A percentile compares a stretch with the other conserved stretches of the same genome.
These are phyloP conservation scores for Hymenoscyphus fraxineus DNA, from an alignment of 2,329 filamentous ascomycete species.

Conservation along the genomic window DNA sequence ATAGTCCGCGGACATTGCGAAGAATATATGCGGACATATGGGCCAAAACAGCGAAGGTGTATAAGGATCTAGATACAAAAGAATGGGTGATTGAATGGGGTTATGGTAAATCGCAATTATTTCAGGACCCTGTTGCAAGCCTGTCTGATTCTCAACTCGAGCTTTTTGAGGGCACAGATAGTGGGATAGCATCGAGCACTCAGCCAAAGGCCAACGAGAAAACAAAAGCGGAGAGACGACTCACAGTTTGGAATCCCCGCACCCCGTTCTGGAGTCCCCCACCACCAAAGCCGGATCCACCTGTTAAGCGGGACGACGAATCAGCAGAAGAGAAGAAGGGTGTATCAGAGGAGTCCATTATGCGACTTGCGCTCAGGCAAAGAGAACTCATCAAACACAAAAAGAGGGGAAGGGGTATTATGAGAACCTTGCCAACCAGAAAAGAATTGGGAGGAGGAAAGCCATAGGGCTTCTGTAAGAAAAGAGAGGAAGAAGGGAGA, in stretches of 20 bases:
- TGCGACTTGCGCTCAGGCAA: not conserved
- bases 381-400: not conserved
- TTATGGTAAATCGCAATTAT: not conserved
- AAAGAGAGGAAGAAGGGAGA: not conserved
- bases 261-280: not conserved
- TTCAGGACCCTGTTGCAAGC: not conserved
- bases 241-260: not conserved
- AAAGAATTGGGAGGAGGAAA: not conserved
- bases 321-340: not conserved
- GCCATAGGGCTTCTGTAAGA: not conserved
- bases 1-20: constrained; percentile 39
- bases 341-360: not conserved
- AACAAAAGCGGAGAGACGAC: not conserved
- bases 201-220: not conserved
- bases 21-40: constrained; percentile 47
- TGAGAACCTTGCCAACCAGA: not conserved
- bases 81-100: constrained; percentile 47
- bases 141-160: not conserved
- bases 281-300: not conserved
- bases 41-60: constrained; percentile 42
- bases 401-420: not conserved
- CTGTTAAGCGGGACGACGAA: not conserved
- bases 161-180: not conserved
- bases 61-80: constrained; percentile 31
- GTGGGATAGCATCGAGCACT: too few species aligned